Base-by-base conservation (phyloP, 768 basidiomycete genomes). In the Serpula lacrymans region DNA sequence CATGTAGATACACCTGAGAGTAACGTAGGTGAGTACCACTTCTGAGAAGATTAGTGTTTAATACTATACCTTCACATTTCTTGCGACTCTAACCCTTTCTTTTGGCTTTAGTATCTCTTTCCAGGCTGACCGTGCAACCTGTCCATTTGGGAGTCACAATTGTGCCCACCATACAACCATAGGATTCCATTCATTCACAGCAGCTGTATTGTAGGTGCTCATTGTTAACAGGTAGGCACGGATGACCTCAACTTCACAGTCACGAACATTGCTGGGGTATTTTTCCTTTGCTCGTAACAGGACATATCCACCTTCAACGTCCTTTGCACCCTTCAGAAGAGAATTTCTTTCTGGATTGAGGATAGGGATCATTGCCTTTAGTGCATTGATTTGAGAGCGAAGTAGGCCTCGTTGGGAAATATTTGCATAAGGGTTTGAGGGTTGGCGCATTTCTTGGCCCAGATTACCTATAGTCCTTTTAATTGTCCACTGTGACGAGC, bases 391-490 rank as follows among this genome's bases (percentile, higher is more conserved):
- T 56, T 54, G 4, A 58, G 36, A 8, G 51, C 48, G 33, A 1
- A 13, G 22, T 8, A 45, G n/a, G 5, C 16, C 42, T 10, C 36
- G 32, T 28, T 44, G 22, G 8, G 56, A 18, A 1, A 61, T 39
- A 31, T 59, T 59, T 9, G 48, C 47, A 29, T 37, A 59, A 4
- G 51, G 39, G 26, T 61, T 49, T 1, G 48, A 51, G 7, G 34
- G 51, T 34, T 56, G 54, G 10, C 38, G 25, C 11, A 58, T 46
- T 34, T 59, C 52, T 30, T 28, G n/a, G 7, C 56, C 57, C n/a
- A n/a, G n/a, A n/a, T n/a, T n/a, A n/a, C n/a, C n/a, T n/a, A n/a
- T n/a, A n/a, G n/a, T n/a, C n/a, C n/a, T n/a, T n/a, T n/a, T n/a
- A n/a, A n/a, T n/a, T n/a, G n/a, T n/a, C n/a, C n/a, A n/a, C n/a